phyloP scores from a whole-genome alignment of 225 moss, liverwort and hornwort genomes.

The Pseudisothecium myosuroides region DNA sequence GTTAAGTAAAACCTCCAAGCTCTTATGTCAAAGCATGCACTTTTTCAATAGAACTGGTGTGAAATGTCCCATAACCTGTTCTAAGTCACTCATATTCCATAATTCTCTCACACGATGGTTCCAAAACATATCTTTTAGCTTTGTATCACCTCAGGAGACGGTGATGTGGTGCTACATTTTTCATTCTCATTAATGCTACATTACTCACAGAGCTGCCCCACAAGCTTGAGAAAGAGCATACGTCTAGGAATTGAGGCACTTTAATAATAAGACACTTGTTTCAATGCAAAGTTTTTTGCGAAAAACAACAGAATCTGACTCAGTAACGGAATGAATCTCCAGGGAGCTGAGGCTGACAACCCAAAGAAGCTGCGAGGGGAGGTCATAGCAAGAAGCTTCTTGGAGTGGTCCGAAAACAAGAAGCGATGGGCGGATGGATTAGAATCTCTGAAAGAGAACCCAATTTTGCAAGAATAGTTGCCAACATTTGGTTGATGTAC shows the following conservation, averaged over 20 bases:
- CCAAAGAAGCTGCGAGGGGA: slow-evolving; percentile 32
- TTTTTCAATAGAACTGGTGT: too few species aligned
- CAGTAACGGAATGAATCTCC: not conserved
- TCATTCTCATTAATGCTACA: not conserved
- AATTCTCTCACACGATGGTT: too few species aligned
- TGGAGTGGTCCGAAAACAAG: slow-evolving; percentile 50
- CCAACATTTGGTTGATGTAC: slow-evolving; percentile 18
- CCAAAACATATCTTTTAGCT: too few species aligned
- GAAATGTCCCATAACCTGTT: not conserved
- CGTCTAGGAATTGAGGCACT: not conserved
- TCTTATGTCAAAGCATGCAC: too few species aligned
- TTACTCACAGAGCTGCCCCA: not conserved
- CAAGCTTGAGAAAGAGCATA: not conserved
- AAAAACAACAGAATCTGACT: not conserved
- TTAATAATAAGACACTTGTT: not conserved
- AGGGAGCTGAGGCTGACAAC: slow-evolving; percentile 43
- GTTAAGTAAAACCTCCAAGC: not conserved
- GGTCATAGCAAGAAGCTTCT: slow-evolving; percentile 44
- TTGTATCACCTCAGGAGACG: not conserved
- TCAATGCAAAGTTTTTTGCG: not conserved
- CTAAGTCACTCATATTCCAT: too few species aligned
- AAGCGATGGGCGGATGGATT: slow-evolving; percentile 38
- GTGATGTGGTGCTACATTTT: not conserved
- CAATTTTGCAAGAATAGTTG: slow-evolving; percentile 9
- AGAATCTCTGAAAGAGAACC: slow-evolving; percentile 10